A percentile compares a stretch with the other conserved stretches of the same genome.
phyloP scores from a whole-genome alignment of 495 filamentous ascomycete species.

The Letharia columbiana region DNA sequence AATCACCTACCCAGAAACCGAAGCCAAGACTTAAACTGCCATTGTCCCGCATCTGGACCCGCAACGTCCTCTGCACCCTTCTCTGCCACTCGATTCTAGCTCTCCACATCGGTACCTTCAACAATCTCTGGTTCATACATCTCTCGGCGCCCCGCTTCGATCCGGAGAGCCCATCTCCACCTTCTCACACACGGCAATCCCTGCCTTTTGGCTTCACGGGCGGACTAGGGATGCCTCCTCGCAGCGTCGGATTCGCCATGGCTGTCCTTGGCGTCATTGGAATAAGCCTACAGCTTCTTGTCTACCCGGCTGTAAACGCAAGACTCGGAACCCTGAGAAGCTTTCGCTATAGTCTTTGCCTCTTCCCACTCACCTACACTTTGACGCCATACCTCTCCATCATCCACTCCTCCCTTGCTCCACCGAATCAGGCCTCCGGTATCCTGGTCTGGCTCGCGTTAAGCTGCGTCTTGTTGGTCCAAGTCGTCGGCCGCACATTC shows the following conservation, averaged over 20 bases:
- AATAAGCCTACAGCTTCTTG: constrained; percentile 64
- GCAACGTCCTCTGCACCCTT: constrained; percentile 63
- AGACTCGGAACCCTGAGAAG: constrained; percentile 59
- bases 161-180: constrained; percentile 35
- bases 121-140: constrained; percentile 77
- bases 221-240: constrained; percentile 66
- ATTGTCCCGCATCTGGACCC: constrained; percentile 70
- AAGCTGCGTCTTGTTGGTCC: constrained; percentile 56
- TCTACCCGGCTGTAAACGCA: constrained; percentile 63
- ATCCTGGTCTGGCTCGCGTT: constrained; percentile 59
- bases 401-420: constrained; percentile 52
- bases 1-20: background rate
- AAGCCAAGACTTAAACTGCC: constrained; percentile 41
- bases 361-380: constrained; percentile 68
- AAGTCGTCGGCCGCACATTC: constrained; percentile 75
- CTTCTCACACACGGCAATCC: constrained; percentile 31
- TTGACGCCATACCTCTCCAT: constrained; percentile 64
- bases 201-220: constrained; percentile 71
- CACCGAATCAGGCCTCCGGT: constrained; percentile 58
- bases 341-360: constrained; percentile 57
- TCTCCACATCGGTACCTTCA: constrained; percentile 75
- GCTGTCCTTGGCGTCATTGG: constrained; percentile 70
- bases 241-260: constrained; percentile 67
- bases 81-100: constrained; percentile 61
- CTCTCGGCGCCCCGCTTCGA: constrained; percentile 71